A percentile compares a stretch with the other conserved stretches of the same genome.
phyloP scores from a whole-genome alignment of 208 protist genomes.

The Trypanosoma theileri region DNA sequence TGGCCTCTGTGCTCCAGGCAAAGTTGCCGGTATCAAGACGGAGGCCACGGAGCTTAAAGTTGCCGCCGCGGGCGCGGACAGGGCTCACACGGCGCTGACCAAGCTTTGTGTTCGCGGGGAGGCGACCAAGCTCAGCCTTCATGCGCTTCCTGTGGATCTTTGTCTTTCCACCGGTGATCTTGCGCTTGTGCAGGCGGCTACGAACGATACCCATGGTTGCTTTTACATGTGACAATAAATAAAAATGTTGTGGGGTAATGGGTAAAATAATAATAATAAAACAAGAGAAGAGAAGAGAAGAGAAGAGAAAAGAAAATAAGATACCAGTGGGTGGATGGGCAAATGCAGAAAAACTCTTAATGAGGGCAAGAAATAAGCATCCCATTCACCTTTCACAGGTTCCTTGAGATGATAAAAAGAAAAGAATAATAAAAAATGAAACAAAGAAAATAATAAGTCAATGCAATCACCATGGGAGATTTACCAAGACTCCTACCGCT shows the following conservation, averaged over 20 bases:
- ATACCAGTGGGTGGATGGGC: not conserved
- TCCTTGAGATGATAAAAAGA: too few relatives aligned
- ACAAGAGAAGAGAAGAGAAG: constrained; percentile 1
- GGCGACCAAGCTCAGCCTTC: constrained; percentile 98
- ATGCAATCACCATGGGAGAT: not conserved
- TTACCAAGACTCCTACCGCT: constrained; percentile 71
- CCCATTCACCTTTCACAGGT: too few relatives aligned
- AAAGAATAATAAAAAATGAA: not conserved
- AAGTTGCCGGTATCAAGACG: constrained; percentile 99
- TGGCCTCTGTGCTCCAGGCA: constrained; percentile 93
- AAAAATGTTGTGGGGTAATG: not conserved
- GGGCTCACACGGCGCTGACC: constrained; percentile 89
- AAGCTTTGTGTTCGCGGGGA: constrained; percentile 97
- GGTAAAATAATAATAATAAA: too few relatives aligned
- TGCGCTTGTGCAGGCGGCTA: constrained; percentile 97
- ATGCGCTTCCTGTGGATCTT: constrained; percentile 93
- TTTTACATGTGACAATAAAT: constrained; percentile 2
- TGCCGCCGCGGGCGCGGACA: constrained; percentile 97
- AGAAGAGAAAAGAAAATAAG: not conserved
- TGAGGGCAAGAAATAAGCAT: too few relatives aligned
- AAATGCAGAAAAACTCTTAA: not conserved
- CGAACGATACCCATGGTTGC: constrained; percentile 96
- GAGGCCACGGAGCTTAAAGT: constrained; percentile 98
- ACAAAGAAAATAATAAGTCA: not conserved
- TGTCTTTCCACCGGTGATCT: constrained; percentile 96